Percentiles rank a stretch among this genome's conserved stretches.
Conservation (phyloP, 495 filamentous ascomycete species). For the Daldinia childiae region DNA sequence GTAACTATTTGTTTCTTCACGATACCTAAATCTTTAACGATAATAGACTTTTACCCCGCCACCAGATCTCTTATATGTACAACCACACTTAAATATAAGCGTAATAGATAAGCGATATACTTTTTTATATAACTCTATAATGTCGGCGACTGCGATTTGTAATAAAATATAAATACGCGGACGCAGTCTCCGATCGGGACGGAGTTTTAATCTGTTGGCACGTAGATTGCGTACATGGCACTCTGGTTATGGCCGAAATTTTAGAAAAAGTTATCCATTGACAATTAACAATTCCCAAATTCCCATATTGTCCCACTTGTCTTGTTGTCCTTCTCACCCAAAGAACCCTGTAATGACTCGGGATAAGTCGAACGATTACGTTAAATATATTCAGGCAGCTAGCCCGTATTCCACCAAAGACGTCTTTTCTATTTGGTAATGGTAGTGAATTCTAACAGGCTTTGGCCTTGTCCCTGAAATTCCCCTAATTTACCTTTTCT, state of each 20-base stretch:
- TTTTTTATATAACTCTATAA: constrained; percentile 1
- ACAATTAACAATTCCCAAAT: constrained; percentile 16
- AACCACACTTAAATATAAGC: neutral
- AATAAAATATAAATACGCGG: constrained; percentile 5
- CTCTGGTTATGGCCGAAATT: constrained; percentile 20
- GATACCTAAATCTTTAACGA: neutral
- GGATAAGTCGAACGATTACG: constrained; percentile 59
- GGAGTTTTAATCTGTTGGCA: neutral
- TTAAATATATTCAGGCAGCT: constrained; percentile 58
- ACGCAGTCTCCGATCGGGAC: neutral
- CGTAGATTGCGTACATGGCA: neutral
- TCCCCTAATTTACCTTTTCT: constrained; percentile 26
- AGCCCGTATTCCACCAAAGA: constrained; percentile 43
- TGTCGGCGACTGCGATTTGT: neutral
- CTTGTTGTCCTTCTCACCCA: constrained; percentile 13
- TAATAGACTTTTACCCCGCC: neutral
- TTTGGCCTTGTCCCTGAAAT: constrained; percentile 35
- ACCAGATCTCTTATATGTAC: neutral
- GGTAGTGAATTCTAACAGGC: constrained; percentile 37
- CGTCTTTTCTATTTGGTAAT: constrained; percentile 63
- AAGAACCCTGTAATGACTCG: constrained; percentile 51
- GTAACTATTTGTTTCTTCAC: neutral
- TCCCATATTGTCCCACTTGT: constrained; percentile 26
- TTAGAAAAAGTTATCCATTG: constrained; percentile 5
- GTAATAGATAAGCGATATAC: neutral